A percentile compares a stretch with the other conserved stretches of the same genome.
Evolutionary conservation across 2,329 filamentous ascomycete species (phyloP).

Genomic region (Venturiaceae sp.): DNA sequence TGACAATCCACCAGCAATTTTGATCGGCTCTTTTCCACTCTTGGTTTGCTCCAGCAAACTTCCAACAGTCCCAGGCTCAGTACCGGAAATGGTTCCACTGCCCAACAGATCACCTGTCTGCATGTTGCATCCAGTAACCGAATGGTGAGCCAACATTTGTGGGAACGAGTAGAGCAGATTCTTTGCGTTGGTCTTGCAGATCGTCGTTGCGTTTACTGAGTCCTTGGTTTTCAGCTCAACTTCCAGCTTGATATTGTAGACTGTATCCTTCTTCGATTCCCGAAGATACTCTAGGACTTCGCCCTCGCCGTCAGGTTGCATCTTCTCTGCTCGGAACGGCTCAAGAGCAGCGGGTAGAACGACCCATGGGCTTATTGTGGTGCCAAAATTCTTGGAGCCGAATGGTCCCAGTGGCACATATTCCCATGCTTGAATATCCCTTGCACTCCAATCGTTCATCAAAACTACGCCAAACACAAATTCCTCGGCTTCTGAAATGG

Average conservation of each 20-base stretch:
- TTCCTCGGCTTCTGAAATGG: conserved; percentile 33
- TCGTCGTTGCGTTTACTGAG: conserved; percentile 35
- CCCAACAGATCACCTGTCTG: conserved; percentile 65
- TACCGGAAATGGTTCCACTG: conserved; percentile 68
- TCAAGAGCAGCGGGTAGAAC: conserved; percentile 68
- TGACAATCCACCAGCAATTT: conserved; percentile 43
- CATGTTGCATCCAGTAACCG: too few species aligned
- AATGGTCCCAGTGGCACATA: conserved; percentile 75
- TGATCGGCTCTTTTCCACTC: conserved; percentile 46
- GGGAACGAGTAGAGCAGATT: conserved; percentile 46
- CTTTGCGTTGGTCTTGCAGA: conserved; percentile 27
- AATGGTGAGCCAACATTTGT: conserved; percentile 8
- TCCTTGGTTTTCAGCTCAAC: conserved; percentile 44
- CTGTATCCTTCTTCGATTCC: conserved; percentile 48
- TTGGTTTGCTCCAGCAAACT: conserved; percentile 64
- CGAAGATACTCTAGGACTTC: conserved; percentile 51
- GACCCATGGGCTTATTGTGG: conserved; percentile 70
- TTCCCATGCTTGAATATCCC: conserved; percentile 58
- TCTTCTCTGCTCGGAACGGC: conserved; percentile 48
- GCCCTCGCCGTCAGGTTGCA: conserved; percentile 53
- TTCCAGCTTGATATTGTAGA: conserved; percentile 60
- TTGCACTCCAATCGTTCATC: conserved; percentile 47
- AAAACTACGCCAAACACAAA: conserved; percentile 56
- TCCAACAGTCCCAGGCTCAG: conserved; percentile 44
- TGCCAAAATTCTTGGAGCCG: conserved; percentile 74